Evolutionary conservation across 164 flowering plant species (phyloP), one percentile per base, ranked within the genome.

Genomic region (Kalanchoe fedtschenkoi): DNA sequence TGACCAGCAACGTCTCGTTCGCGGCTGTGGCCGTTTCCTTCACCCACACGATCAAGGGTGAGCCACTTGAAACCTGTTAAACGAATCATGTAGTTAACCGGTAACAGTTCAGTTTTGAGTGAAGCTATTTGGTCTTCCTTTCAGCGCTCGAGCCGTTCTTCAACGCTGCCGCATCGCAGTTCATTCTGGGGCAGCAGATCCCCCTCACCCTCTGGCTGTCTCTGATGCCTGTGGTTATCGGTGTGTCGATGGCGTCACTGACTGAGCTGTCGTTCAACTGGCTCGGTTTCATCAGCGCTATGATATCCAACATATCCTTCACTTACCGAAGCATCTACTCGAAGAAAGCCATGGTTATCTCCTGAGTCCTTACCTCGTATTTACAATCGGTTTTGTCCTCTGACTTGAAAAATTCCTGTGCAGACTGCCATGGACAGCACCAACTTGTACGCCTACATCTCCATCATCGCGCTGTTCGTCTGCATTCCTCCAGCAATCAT

Each of bases 131-230:
- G 29, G 2, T 15, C 71, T 58, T 42, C 54, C 44, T 71, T 71
- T 60, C 87, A 92, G 96, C 98, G 61, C 81, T 89, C 41, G 96
- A 92, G 80, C 98, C 96, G 24, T 92, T 89, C 90, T 92, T 92
- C 84, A 89, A 89, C 74, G 98, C 98, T 65, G 78, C 95, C 67
- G 98, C 98, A 71, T 89, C 98, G 62, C 96, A 92, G n/a, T 92
- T 92, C 73, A 66, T 92, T 14, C 83, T 92, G 21, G 98, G 98
- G 38, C 97, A 89, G 46, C 55, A 65, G 44, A 86, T 92, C 34
- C 98, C 96, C 3, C 0, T 83, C 1, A 68, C 90, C 28, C 74
- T 92, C 8, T 92, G 98, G 97, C 81, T 89, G 13, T 88, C 98
- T 41, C 78, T 92, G 61, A 85, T 87, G 64, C 98, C 98, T 33